Conservation (phyloP, 2,329 filamentous ascomycete species). For the Penicillium sp. region DNA sequence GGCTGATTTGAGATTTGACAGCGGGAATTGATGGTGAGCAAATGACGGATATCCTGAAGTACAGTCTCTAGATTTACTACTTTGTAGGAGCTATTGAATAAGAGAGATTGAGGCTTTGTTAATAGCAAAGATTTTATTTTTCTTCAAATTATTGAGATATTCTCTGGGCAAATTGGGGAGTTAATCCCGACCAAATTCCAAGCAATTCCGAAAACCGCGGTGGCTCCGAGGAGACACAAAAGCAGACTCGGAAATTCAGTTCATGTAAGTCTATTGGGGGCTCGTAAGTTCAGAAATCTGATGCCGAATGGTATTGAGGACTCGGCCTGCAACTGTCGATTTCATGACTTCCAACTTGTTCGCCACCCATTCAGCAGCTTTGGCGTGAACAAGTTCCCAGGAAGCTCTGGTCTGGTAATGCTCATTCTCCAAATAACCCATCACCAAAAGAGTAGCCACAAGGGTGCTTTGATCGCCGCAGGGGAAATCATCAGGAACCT, state of each 20-base stretch:
- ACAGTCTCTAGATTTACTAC: too few species aligned
- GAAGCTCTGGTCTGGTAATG: not conserved
- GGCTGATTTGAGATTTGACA: not conserved
- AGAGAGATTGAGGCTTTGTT: too few species aligned
- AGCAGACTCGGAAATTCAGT: too few species aligned
- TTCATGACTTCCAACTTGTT: not conserved
- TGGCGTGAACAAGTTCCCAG: conserved; percentile 22
- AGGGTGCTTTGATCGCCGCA: not conserved
- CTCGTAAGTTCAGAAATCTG: not conserved
- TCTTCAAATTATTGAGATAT: too few species aligned
- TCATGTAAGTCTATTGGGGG: too few species aligned
- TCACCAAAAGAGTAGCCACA: conserved; percentile 17
- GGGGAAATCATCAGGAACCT: not conserved
- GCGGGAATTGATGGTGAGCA: not conserved
- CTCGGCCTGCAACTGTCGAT: not conserved
- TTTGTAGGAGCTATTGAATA: too few species aligned
- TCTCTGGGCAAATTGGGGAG: too few species aligned
- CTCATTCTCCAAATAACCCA: conserved; percentile 12
- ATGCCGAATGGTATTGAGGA: not conserved
- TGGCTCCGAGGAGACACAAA: too few species aligned
- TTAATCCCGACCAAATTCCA: too few species aligned
- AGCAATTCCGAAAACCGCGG: not conserved
- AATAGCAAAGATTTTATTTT: too few species aligned
- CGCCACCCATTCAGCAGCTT: conserved; percentile 19
- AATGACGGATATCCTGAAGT: too few species aligned